A percentile compares a stretch with the other conserved stretches of the same genome.
phyloP scores from a whole-genome alignment of 768 basidiomycete species.

The Xerocomus spinulosus region DNA sequence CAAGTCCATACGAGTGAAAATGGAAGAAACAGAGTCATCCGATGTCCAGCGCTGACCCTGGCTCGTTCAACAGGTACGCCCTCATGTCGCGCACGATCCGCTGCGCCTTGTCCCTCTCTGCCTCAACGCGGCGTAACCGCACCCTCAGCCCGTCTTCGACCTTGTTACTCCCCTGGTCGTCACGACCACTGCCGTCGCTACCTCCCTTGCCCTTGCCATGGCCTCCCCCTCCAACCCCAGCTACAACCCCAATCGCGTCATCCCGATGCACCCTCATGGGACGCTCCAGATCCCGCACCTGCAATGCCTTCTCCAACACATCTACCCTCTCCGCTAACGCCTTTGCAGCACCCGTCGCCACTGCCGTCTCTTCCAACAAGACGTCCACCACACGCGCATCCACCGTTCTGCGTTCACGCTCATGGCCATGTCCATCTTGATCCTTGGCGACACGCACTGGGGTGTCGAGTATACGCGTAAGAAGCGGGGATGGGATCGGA shows the following conservation, averaged over 20 bases:
- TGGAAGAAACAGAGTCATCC: too few species aligned
- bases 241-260: background rate
- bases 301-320: conserved; percentile 17
- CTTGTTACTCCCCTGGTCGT: background rate
- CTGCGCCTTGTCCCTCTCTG: conserved; percentile 19
- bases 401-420: conserved; percentile 2
- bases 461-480: conserved; percentile 5
- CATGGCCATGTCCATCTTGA: too few species aligned
- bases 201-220: too few species aligned
- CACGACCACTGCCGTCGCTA: background rate
- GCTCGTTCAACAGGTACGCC: conserved; percentile 14
- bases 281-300: background rate
- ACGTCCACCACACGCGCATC: conserved; percentile 10
- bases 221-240: background rate
- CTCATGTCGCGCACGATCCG: conserved; percentile 14
- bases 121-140: conserved; percentile 12
- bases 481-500: background rate
- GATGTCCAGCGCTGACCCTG: too few species aligned
- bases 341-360: conserved; percentile 11
- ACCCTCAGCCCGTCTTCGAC: conserved; percentile 8
- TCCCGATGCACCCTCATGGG: too few species aligned
- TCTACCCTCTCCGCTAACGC: conserved; percentile 24
- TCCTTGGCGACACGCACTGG: conserved; percentile 4
- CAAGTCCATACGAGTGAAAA: too few species aligned
- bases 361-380: conserved; percentile 17